Conservation (phyloP, 192 early-diverging fungal genomes). For the Coemansia sp. region DNA sequence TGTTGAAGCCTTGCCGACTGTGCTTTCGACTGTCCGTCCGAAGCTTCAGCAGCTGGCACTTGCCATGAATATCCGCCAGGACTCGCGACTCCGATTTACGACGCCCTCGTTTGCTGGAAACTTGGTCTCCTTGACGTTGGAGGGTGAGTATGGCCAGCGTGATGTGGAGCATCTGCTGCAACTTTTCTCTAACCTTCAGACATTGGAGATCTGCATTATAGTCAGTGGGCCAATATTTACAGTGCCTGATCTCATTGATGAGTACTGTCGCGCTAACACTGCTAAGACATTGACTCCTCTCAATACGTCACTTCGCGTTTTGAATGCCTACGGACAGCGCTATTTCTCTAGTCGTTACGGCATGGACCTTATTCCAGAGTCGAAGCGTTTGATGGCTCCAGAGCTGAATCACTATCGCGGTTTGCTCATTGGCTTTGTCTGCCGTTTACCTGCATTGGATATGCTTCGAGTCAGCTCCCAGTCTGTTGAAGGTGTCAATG, state of each 20-base stretch:
- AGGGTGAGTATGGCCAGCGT: neutral
- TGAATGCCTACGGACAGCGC: neutral
- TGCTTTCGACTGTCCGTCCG: neutral
- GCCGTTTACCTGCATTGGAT: neutral
- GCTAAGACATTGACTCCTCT: neutral
- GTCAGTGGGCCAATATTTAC: neutral
- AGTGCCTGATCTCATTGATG: neutral
- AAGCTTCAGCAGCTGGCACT: no score
- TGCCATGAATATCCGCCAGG: neutral
- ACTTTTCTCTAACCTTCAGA: neutral
- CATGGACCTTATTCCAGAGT: neutral
- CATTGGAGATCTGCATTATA: neutral
- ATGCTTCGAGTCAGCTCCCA: neutral
- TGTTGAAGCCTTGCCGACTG: neutral
- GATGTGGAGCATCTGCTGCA: neutral
- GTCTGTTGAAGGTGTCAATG: no score
- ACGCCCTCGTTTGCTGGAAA: neutral
- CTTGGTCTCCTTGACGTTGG: neutral
- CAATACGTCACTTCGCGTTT: neutral
- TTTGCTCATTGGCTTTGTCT: neutral
- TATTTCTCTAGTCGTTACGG: neutral
- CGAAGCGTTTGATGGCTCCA: neutral
- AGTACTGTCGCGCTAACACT: neutral
- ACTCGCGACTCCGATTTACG: neutral
- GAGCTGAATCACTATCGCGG: neutral